Base-by-base conservation (phyloP, 331 rosid species). In the Prunus yedoensis region DNA sequence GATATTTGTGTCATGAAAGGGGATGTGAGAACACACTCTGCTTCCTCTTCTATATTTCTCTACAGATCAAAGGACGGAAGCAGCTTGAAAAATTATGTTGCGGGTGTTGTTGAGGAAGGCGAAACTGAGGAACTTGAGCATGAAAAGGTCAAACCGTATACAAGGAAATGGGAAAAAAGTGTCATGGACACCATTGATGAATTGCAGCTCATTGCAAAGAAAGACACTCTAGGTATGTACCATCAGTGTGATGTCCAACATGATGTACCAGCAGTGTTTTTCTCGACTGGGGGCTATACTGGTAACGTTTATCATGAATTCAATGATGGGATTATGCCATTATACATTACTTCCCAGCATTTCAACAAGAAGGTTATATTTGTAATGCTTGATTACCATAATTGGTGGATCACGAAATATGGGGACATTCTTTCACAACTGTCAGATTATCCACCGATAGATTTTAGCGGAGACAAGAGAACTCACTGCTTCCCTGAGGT, bases 241-340 rank as follows among this genome's bases (percentile, higher is more conserved):
- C 85, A 69, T 18, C 66, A 66, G 28, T 95, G 99, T 70, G 91
- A 95, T 76, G 94, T 95, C 14, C 50, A 73, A 10, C 92, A 95
- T 15, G 85, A 90, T 71, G 94, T 90, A 81, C 99, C 99, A 0
- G 99, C 99, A 0, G 87, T 95, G 79, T 89, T 95, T 70, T 92
- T 95, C 81, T 95, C 99, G 0, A 95, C 91, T 0, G 99, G 99
- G 17, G 99, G 99, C n/a, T 95, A 95, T 59, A 95, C 99, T 0
- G 99, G 99, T 10, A 95, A 95, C 5, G 92, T 92, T 49, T 95
- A 95, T 54, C 99, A 95, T 3, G 99, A 95, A 75, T 95, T 95
- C 88, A 95, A 95, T 20, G 99, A 95, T 25, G 99, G 99, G 77
- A 80, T 95, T 53, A n/a, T 95, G 38, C 99, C 99, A 1, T 67